Base-by-base conservation (phyloP, 2,329 filamentous ascomycete genomes). In the Chalaropsis ovoidea region DNA sequence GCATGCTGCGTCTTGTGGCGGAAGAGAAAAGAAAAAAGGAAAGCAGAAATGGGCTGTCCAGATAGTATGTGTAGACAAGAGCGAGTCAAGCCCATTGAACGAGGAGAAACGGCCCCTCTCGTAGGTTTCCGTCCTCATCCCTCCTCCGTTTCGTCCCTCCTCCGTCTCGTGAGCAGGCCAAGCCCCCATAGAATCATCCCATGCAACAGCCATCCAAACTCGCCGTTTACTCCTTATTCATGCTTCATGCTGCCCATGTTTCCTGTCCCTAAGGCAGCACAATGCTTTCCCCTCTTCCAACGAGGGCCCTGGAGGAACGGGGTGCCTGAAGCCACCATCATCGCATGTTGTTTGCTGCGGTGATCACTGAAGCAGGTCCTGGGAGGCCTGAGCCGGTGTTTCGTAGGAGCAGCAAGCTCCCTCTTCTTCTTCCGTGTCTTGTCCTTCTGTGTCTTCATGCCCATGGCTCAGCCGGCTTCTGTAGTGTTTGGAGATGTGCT, bases 121-220 rank as follows among this genome's bases (percentile, higher is more conserved):
- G 3, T 19, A 35, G 7, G 3, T 39, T 6, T 22, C 47, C 47
- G 47, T 24, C 15, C 10, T 27, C 27, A 52, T 52, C 19, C 19
- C 47, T 39, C 35, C n/a, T n/a, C n/a, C n/a, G n/a, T n/a, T n/a
- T n/a, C 47, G 22, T 27, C 15, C 10, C 47, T 52, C 19, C 47
- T 5, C 8, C 17, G 17, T 7, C n/a, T 3, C 35, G 24, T 35
- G 27, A n/a, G 17, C n/a, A 58, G 17, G 24, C 24, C 27, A 58
- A 58, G 54, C 27, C 54, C 39, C 31, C 17, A 10, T 13, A 58
- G 31, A 58, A 39, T 39, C 54, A 58, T 58, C 54, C 27, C 27
- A 58, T 58, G n/a, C 54, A 58, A 22, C 54, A 58, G 54, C 24
- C 54, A 58, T 58, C 54, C 27, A 39, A 58, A 17, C 27, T 58